These are phyloP conservation scores for Nymphaea colorata DNA, from an alignment of 164 flowering plant species.

Conservation along the genomic window DNA sequence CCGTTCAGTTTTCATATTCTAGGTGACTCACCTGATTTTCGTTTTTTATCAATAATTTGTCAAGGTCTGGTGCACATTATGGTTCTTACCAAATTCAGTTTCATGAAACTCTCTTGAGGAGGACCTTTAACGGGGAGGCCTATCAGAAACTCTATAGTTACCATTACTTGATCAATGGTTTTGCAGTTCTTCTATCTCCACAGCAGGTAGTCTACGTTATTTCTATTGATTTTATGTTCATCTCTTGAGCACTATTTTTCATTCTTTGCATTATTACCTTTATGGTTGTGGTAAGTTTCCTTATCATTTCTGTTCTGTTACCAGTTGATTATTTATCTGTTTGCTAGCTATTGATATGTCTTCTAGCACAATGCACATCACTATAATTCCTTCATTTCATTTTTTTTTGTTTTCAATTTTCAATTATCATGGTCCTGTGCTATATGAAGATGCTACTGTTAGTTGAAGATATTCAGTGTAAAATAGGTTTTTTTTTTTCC, in stretches of 20 bases:
- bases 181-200: constrained; percentile 77
- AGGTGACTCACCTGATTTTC: neutral
- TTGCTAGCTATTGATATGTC: neutral
- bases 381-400: too few relatives aligned
- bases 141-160: constrained; percentile 91
- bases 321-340: neutral
- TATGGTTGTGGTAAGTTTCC: neutral
- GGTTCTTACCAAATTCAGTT: constrained; percentile 37
- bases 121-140: constrained; percentile 63
- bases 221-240: too few relatives aligned
- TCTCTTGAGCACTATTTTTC: neutral
- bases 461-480: too few relatives aligned
- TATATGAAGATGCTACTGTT: too few relatives aligned
- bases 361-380: too few relatives aligned
- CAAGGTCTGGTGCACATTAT: constrained; percentile 33
- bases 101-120: constrained; percentile 73
- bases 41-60: constrained; percentile 32
- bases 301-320: neutral
- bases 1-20: neutral
- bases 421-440: too few relatives aligned
- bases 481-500: too few relatives aligned
- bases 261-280: neutral
- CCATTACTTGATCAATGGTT: constrained; percentile 91
- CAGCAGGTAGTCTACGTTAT: constrained; percentile 37
- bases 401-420: too few relatives aligned